These are phyloP conservation scores for Tarenaya hassleriana DNA, from an alignment of 345 rosid genomes.

Conservation along the genomic window DNA sequence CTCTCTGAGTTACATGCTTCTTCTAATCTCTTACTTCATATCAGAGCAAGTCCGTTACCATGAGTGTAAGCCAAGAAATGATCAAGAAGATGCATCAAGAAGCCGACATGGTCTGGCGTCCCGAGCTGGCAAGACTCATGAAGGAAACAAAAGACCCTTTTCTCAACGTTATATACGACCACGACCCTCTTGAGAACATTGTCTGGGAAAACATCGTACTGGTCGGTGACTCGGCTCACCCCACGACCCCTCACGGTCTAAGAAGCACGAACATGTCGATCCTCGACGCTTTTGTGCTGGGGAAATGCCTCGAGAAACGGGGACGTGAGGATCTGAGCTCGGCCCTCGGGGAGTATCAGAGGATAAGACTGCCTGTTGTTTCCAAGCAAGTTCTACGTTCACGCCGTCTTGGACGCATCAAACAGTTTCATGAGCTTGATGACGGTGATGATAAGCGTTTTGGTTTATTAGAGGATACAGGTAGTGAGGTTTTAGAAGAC, in stretches of 20 bases:
- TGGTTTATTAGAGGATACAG: slow-evolving; percentile 34
- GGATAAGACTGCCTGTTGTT: slow-evolving; percentile 48
- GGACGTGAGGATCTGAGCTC: slow-evolving; percentile 36
- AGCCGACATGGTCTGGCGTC: slow-evolving; percentile 60
- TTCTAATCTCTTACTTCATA: too few species aligned
- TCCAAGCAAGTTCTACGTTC: slow-evolving; percentile 60
- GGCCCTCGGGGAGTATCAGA: slow-evolving; percentile 69
- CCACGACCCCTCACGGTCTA: slow-evolving; percentile 65
- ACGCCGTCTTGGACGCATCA: slow-evolving; percentile 46
- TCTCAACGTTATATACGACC: slow-evolving; percentile 67
- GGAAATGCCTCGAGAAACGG: slow-evolving; percentile 53
- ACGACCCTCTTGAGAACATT: slow-evolving; percentile 46
- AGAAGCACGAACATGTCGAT: slow-evolving; percentile 88
- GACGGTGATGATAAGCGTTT: slow-evolving; percentile 30
- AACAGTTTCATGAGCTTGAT: slow-evolving; percentile 50
- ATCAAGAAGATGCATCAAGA: slow-evolving; percentile 50
- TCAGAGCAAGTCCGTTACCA: slow-evolving; percentile 65
- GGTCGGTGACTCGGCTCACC: slow-evolving; percentile 82
- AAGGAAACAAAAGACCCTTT: slow-evolving; percentile 74
- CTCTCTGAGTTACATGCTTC: too few species aligned
- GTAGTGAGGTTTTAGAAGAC: slow-evolving; percentile 31
- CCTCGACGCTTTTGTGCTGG: slow-evolving; percentile 63
- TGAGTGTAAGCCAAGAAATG: slow-evolving; percentile 51
- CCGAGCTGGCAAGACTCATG: slow-evolving; percentile 52
- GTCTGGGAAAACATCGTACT: slow-evolving; percentile 53